Conservation (phyloP, 176 grass and related monocot genomes). For the Rhynchospora pubera region DNA sequence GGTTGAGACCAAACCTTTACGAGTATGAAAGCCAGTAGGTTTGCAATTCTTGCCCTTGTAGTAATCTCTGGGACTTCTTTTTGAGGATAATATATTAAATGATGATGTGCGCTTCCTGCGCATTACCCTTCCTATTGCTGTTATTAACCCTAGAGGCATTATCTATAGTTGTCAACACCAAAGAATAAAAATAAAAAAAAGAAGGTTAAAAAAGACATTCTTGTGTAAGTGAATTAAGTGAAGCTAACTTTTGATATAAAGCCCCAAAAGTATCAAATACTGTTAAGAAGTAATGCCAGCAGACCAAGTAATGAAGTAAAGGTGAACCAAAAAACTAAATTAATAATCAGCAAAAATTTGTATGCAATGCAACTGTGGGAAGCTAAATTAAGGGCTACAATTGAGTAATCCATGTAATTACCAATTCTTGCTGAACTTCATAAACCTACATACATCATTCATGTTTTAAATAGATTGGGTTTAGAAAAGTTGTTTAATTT, state of each 20-base stretch:
- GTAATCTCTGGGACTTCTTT: slow-evolving; percentile 78
- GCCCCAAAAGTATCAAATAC: not conserved
- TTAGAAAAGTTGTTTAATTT: too few species aligned
- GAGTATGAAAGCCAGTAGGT: slow-evolving; percentile 90
- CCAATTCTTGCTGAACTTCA: too few species aligned
- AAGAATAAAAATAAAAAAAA: not conserved
- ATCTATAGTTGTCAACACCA: slow-evolving; percentile 14
- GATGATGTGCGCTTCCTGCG: slow-evolving; percentile 70
- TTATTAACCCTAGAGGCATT: slow-evolving; percentile 85
- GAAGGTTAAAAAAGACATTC: not conserved
- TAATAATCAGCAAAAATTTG: not conserved
- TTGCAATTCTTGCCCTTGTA: slow-evolving; percentile 99
- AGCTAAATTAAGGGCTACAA: not conserved
- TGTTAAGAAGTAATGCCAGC: not conserved
- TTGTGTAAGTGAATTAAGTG: not conserved
- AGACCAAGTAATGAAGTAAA: not conserved
- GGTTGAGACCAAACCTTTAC: slow-evolving; percentile 52
- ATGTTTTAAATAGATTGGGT: too few species aligned
- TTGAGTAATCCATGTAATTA: too few species aligned
- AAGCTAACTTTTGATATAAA: not conserved
- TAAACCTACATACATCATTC: too few species aligned
- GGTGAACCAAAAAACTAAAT: not conserved
- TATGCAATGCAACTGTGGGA: not conserved
- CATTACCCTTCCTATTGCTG: slow-evolving; percentile 64
- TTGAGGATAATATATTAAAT: slow-evolving; percentile 84